Evolutionary conservation across 2,329 filamentous ascomycete genomes (phyloP).

Genomic region (Ophiostoma sp.): DNA sequence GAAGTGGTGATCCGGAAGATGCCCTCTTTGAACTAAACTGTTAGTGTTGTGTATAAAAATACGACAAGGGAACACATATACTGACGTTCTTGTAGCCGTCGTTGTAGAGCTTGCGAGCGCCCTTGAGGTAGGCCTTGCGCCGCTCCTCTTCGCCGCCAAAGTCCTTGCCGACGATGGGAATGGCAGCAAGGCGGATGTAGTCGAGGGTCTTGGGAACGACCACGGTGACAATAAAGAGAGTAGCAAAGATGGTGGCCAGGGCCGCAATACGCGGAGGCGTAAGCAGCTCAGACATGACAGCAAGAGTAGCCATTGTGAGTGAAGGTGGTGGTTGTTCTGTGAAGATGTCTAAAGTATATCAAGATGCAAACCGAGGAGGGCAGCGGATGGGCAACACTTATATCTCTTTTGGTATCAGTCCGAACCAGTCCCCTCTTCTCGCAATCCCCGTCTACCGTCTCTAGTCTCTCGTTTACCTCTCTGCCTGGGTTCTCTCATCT

Average conservation of each 20-base stretch:
- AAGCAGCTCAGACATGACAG: neutral
- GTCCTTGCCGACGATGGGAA: slow-evolving; percentile 17
- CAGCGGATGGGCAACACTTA: neutral
- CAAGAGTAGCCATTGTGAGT: neutral
- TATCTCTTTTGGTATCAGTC: neutral
- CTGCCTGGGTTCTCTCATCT: neutral
- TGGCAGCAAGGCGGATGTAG: slow-evolving; percentile 5
- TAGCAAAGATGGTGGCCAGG: neutral
- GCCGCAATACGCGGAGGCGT: neutral
- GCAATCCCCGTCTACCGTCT: neutral
- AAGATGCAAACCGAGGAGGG: neutral
- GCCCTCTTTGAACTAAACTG: neutral
- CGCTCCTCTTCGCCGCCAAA: slow-evolving; percentile 19
- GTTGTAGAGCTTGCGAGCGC: slow-evolving; percentile 21
- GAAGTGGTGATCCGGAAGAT: neutral
- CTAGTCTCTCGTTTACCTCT: neutral
- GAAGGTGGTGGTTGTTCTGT: neutral
- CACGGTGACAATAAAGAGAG: neutral
- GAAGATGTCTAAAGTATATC: neutral
- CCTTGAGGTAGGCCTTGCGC: slow-evolving; percentile 16
- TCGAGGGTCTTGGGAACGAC: neutral
- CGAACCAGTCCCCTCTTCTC: neutral
- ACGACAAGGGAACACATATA: neutral
- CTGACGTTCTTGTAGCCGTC: slow-evolving; percentile 19
- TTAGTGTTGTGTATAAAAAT: neutral